Conservation (phyloP, 495 filamentous ascomycete species). For the Bacidia rubella region DNA sequence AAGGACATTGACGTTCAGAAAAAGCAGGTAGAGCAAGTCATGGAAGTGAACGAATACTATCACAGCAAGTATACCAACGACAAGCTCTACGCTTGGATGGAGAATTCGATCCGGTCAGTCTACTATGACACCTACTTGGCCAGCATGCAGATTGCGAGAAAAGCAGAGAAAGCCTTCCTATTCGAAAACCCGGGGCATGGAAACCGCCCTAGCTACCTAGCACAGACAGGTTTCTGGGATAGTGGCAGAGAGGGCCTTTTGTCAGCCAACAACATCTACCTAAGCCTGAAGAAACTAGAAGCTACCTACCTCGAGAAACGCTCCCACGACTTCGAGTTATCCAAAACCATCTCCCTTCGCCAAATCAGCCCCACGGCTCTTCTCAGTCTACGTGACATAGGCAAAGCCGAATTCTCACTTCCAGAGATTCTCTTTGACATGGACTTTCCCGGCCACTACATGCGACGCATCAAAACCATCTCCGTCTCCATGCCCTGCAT, state of each 20-base stretch:
- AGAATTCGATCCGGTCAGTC: background rate
- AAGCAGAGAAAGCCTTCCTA: background rate
- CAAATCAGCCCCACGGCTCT: slow-evolving; percentile 20
- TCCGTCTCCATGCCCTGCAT: slow-evolving; percentile 20
- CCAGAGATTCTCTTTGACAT: slow-evolving; percentile 29
- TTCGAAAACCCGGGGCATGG: background rate
- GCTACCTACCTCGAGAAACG: slow-evolving; percentile 14
- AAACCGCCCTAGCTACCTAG: background rate
- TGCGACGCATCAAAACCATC: slow-evolving; percentile 23
- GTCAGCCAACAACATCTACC: background rate
- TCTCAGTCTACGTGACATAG: slow-evolving; percentile 16
- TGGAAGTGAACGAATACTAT: background rate
- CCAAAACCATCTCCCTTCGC: slow-evolving; percentile 25
- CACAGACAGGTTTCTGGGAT: background rate
- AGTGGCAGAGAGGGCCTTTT: background rate
- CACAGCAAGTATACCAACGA: background rate
- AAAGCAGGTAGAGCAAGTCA: background rate
- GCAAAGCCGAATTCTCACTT: slow-evolving; percentile 16
- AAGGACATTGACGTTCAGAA: background rate
- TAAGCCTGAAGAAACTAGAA: slow-evolving; percentile 15
- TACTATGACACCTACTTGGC: background rate
- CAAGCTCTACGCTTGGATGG: background rate
- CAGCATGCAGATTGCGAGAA: background rate
- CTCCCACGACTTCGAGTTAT: slow-evolving; percentile 24
- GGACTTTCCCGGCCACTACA: slow-evolving; percentile 33